Evolutionary conservation across 768 basidiomycete species (phyloP).

Genomic region (Tylopilus subfusipes): DNA sequence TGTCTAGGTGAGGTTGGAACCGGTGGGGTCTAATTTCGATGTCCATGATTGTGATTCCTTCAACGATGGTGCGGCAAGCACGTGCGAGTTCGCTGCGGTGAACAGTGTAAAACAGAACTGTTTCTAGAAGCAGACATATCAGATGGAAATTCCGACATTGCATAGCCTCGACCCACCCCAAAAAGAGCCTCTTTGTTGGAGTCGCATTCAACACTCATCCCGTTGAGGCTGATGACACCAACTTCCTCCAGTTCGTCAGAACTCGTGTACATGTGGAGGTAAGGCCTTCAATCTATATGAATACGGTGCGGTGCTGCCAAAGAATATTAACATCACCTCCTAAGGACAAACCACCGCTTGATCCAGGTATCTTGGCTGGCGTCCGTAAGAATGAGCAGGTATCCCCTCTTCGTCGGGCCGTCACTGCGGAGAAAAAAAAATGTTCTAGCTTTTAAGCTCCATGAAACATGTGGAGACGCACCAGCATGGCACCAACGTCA

Average conservation of each 20-base stretch:
- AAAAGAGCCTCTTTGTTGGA: slow-evolving; percentile 84
- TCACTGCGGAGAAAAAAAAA: slow-evolving; percentile 48
- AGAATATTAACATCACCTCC: slow-evolving; percentile 49
- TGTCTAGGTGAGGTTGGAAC: slow-evolving; percentile 46
- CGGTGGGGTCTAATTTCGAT: slow-evolving; percentile 79
- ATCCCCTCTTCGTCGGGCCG: slow-evolving; percentile 79
- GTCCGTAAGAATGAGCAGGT: slow-evolving; percentile 75
- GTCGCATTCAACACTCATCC: slow-evolving; percentile 83
- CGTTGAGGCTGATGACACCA: slow-evolving; percentile 75
- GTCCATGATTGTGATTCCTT: slow-evolving; percentile 89
- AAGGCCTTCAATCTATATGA: slow-evolving; percentile 57
- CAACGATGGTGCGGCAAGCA: slow-evolving; percentile 72
- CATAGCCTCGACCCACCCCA: slow-evolving; percentile 54
- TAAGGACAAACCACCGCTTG: slow-evolving; percentile 81
- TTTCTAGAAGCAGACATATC: slow-evolving; percentile 47
- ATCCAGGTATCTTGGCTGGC: slow-evolving; percentile 81
- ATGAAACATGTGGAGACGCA: slow-evolving; percentile 31
- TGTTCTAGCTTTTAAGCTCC: neutral
- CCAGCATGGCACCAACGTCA: slow-evolving; percentile 73
- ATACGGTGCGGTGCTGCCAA: neutral
- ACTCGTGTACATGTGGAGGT: slow-evolving; percentile 82
- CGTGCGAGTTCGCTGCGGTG: slow-evolving; percentile 89
- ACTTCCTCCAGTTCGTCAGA: slow-evolving; percentile 83
- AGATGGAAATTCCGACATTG: neutral
- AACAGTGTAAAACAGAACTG: slow-evolving; percentile 86